Evolutionary conservation across 139 green algal species (phyloP).

Genomic region (Diplosphaera chodatii): DNA sequence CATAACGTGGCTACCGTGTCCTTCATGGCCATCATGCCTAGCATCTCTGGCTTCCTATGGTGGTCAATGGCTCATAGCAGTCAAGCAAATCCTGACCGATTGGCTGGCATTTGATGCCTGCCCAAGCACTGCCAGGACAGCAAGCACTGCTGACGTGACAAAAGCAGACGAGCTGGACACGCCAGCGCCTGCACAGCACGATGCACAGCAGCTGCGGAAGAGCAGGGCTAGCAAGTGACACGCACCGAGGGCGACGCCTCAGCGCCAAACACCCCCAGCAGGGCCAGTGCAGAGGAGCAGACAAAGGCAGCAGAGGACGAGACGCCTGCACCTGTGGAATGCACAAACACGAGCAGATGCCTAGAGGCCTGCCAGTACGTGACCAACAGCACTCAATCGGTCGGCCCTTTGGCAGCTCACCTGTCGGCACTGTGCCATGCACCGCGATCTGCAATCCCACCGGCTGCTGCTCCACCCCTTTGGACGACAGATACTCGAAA

Average conservation of each 20-base stretch:
- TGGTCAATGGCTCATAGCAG: too few relatives aligned
- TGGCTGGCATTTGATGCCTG: not conserved
- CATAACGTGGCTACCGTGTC: too few relatives aligned
- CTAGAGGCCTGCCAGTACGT: too few relatives aligned
- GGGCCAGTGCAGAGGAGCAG: conserved; percentile 71
- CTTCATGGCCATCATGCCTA: too few relatives aligned
- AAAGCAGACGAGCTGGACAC: conserved; percentile 39
- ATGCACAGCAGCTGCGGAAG: too few relatives aligned
- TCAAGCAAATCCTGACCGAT: too few relatives aligned
- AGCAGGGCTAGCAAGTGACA: too few relatives aligned
- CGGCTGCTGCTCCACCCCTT: conserved; percentile 29
- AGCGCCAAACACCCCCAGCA: conserved; percentile 54
- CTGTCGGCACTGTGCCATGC: conserved; percentile 77
- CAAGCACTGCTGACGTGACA: conserved; percentile 27
- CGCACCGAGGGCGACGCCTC: conserved; percentile 21
- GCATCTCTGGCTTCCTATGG: too few relatives aligned
- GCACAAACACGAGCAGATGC: too few relatives aligned
- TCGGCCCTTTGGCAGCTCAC: too few relatives aligned
- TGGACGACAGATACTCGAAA: conserved; percentile 50
- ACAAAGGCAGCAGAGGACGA: conserved; percentile 86
- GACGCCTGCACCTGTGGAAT: conserved; percentile 83
- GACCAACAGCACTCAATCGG: too few relatives aligned
- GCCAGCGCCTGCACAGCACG: conserved; percentile 36
- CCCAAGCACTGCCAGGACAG: conserved; percentile 23
- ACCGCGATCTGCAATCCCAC: conserved; percentile 77